Base-by-base conservation (phyloP, 2,329 filamentous ascomycete species). In the Pseudogymnoascus sp. region DNA sequence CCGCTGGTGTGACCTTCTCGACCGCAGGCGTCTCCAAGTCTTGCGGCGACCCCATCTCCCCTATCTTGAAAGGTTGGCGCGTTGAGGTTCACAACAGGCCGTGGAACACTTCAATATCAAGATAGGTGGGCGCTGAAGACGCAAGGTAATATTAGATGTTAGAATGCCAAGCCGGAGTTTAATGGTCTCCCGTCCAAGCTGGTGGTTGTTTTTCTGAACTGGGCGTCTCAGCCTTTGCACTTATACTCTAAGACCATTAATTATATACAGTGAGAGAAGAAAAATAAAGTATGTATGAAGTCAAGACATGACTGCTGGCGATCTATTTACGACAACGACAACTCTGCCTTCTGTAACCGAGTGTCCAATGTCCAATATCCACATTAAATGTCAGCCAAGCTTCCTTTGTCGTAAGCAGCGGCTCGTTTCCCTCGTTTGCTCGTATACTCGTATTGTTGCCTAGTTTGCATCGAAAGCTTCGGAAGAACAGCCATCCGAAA, bases 361-460 rank as follows among this genome's bases (percentile, higher is more conserved):
- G 49, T 21, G 10, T 35, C 29, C 16, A 55, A 55, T 49, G 23
- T 29, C 43, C 23, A 21, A 29, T 55, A 19, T 33, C 29, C 49
- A 55, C 49, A 55, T 55, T 21, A 55, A 55, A 55, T 55, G 49
- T 21, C 29, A 35, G 49, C 49, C 49, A 55, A 55, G 49, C 49
- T 33, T 55, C 49, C 49, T 21, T 12, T 55, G 33, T 55, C 29
- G 49, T 55, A 55, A 35, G 49, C 29, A 5, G 12, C 49, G 10
- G 6, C 26, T 33, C 7, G 23, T 52, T 11, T 21, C 8, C 2
- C 29, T 33, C 26, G 26, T 55, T 33, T 6, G 23, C 23, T 29
- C 26, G 26, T 29, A 29, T 29, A 55, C 45, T 55, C 49, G 49
- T 55, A 33, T 33, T 2, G 16, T 33, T 55, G 49, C 26, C 49